These are phyloP conservation scores for Exobasidium cylindrosporum DNA, from an alignment of 1,284 basidiomycete genomes.

Conservation along the genomic window DNA sequence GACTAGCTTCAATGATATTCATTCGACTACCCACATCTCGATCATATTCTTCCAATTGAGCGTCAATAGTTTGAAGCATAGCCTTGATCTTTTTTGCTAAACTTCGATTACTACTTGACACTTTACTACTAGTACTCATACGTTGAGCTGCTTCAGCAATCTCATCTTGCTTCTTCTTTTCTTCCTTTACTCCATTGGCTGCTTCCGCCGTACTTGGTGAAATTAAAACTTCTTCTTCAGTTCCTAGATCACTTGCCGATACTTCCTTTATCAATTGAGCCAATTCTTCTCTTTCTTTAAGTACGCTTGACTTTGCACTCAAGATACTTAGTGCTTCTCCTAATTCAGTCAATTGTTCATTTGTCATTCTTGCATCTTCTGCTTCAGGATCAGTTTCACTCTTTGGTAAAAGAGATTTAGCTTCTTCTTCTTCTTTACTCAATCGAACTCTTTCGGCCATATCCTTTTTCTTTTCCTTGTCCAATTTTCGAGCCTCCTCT, in stretches of 20 bases:
- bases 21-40: constrained; percentile 73
- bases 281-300: constrained; percentile 92
- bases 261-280: constrained; percentile 80
- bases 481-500: constrained; percentile 80
- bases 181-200: not conserved
- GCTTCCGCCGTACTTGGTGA: not conserved
- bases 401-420: constrained; percentile 40
- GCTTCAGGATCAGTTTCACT: constrained; percentile 55
- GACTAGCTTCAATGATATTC: constrained; percentile 80
- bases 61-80: constrained; percentile 95
- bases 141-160: constrained; percentile 12
- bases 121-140: not conserved
- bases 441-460: constrained; percentile 42
- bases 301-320: constrained; percentile 90
- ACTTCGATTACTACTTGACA: constrained; percentile 9
- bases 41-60: constrained; percentile 89
- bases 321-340: constrained; percentile 86
- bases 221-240: not conserved
- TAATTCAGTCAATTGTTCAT: constrained; percentile 91
- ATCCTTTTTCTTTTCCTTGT: constrained; percentile 71
- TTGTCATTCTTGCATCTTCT: constrained; percentile 85
- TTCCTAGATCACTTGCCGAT: not conserved
- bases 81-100: constrained; percentile 87
- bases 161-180: constrained; percentile 6
- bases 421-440: constrained; percentile 42